Conservation (phyloP, 1,284 basidiomycete species). For the Rhodotorula sp. region DNA sequence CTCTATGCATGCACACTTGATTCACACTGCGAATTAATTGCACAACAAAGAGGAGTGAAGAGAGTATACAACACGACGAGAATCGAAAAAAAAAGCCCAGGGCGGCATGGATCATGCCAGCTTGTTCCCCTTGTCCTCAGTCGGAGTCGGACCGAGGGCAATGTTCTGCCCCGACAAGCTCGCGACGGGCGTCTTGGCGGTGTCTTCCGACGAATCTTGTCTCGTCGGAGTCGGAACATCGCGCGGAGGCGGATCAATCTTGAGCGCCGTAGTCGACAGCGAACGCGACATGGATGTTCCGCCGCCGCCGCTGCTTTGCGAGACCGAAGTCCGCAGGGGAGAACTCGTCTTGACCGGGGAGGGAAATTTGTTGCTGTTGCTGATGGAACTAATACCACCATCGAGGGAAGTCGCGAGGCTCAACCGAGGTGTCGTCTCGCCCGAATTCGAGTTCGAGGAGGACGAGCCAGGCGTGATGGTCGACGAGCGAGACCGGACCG, state of each 20-base stretch:
- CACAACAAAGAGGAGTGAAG: too few species aligned
- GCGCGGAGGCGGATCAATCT: background rate
- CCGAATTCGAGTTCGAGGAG: background rate
- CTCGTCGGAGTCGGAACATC: background rate
- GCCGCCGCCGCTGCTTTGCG: background rate
- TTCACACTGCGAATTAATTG: too few species aligned
- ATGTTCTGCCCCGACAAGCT: background rate
- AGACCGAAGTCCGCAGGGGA: background rate
- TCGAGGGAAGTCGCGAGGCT: background rate
- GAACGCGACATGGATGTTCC: background rate
- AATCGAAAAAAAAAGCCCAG: background rate
- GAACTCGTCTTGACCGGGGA: background rate
- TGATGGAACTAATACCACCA: too few species aligned
- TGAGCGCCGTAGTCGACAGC: background rate
- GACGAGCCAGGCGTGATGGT: conserved; percentile 15
- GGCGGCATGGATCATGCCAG: background rate
- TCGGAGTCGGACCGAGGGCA: background rate
- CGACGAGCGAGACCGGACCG: conserved; percentile 8
- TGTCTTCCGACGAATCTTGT: background rate
- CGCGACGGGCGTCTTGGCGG: background rate
- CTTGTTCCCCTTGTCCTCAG: background rate
- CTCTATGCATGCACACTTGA: background rate
- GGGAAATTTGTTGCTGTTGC: background rate
- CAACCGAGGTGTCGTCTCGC: background rate
- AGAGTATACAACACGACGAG: background rate